Evolutionary conservation across 345 rosid species (phyloP).

Genomic region (Sonneratia caseolaris): DNA sequence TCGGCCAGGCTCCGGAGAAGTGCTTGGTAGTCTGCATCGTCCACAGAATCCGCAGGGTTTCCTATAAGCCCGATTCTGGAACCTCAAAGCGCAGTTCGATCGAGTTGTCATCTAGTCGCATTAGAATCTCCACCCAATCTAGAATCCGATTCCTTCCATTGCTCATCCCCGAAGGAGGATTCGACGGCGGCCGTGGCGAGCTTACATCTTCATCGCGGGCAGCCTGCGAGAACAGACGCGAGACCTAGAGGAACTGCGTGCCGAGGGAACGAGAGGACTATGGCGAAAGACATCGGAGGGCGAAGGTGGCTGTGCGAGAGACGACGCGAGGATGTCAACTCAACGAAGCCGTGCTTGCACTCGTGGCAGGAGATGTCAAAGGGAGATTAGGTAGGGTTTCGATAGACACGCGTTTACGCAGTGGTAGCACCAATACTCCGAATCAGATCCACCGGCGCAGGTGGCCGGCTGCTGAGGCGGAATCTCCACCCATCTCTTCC

Average conservation of each 20-base stretch:
- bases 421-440: constrained; percentile 62
- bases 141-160: constrained; percentile 61
- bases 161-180: constrained; percentile 30
- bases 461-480: constrained; percentile 5
- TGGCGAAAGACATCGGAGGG: constrained; percentile 32
- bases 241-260: constrained; percentile 54
- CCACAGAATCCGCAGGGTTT: constrained; percentile 51
- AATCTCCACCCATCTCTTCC: background rate
- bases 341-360: constrained; percentile 72
- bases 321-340: constrained; percentile 29
- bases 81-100: constrained; percentile 48
- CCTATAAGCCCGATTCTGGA: constrained; percentile 45
- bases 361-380: constrained; percentile 41
- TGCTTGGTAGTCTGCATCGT: constrained; percentile 54
- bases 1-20: constrained; percentile 60
- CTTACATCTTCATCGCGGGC: constrained; percentile 35
- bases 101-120: constrained; percentile 60
- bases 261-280: constrained; percentile 41
- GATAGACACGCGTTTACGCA: constrained; percentile 56
- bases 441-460: constrained; percentile 2
- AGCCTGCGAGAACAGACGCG: constrained; percentile 44
- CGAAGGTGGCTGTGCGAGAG: constrained; percentile 19
- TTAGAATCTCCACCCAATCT: constrained; percentile 59
- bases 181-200: constrained; percentile 30
- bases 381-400: constrained; percentile 38